These are phyloP conservation scores for Psidium guajava DNA, from an alignment of 345 rosid species.

Conservation along the genomic window DNA sequence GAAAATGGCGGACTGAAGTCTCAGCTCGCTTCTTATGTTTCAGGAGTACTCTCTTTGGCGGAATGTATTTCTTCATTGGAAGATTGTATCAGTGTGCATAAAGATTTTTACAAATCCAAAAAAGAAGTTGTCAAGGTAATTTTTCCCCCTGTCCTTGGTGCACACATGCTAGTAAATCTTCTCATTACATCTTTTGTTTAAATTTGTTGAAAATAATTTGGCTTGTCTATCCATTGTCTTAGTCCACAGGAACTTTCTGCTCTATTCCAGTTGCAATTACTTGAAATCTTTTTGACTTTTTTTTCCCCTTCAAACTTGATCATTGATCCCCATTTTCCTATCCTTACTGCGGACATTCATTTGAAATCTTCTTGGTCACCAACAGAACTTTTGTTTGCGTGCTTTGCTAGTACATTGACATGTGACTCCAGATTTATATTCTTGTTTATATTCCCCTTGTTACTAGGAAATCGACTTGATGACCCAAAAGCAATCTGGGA, in stretches of 20 bases:
- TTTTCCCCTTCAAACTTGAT: neutral
- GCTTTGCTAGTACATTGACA: neutral
- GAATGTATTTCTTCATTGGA: conserved; percentile 50
- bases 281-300: neutral
- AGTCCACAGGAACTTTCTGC: neutral
- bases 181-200: neutral
- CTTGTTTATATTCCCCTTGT: neutral
- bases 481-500: conserved; percentile 1
- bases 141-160: neutral
- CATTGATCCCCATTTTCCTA: neutral
- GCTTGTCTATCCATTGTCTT: neutral
- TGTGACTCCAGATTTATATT: neutral
- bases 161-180: neutral
- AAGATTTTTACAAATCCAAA: conserved; percentile 4
- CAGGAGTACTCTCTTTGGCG: conserved; percentile 36
- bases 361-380: neutral
- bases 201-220: neutral
- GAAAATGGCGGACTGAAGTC: conserved; percentile 40
- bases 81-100: conserved; percentile 14
- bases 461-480: conserved; percentile 34
- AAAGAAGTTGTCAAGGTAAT: conserved; percentile 32
- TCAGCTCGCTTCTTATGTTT: conserved; percentile 32
- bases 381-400: neutral
- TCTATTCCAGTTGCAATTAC: neutral
- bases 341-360: neutral